A percentile compares a stretch with the other conserved stretches of the same genome.
Evolutionary conservation across 306 rosid species (phyloP).

Genomic region (Cucumis sativus): Cucumber_9930_V3 NC_026656.2:10191501-10192000

Average conservation of each 20-base stretch:
- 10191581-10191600: background rate
- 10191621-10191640: background rate
- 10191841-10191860: background rate
- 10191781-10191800: background rate
- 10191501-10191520: background rate
- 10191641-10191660: background rate
- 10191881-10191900: background rate
- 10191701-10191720: background rate
- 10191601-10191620: background rate
- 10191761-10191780: background rate
- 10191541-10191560: background rate
- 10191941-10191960: background rate
- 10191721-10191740: background rate
- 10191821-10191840: background rate
- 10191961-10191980: background rate
- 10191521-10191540: background rate
- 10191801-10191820: background rate
- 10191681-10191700: background rate
- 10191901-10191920: background rate
- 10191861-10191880: background rate
- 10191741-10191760: no score
- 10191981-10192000: background rate
- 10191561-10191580: background rate
- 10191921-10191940: background rate
- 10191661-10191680: background rate